Percentiles rank a stretch among this genome's conserved stretches.
These are phyloP conservation scores for Kwoniella sp. DNA, from an alignment of 768 basidiomycete genomes.

Conservation along the genomic window DNA sequence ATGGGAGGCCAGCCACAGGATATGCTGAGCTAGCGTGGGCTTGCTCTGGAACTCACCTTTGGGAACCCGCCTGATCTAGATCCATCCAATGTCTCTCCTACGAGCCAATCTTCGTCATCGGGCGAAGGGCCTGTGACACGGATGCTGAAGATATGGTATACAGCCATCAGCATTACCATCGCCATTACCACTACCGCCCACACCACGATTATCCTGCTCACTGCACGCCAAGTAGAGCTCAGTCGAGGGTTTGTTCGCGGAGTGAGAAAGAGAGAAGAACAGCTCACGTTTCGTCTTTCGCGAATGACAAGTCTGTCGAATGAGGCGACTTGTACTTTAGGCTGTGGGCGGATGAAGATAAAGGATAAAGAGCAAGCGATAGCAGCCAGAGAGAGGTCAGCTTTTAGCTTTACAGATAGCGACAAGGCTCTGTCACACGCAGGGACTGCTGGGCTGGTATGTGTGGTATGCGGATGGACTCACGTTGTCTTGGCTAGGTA, in stretches of 20 bases:
- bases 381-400: no score
- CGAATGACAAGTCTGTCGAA: conserved; percentile 54
- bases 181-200: no score
- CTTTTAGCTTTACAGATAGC: no score
- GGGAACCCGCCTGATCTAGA: conserved; percentile 52
- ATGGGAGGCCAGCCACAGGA: no score
- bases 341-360: conserved; percentile 15
- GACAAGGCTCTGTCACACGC: no score
- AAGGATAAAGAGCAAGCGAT: no score
- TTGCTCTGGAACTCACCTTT: conserved; percentile 34
- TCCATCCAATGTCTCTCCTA: conserved; percentile 53
- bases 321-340: conserved; percentile 55
- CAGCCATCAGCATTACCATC: background rate
- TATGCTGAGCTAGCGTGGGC: no score
- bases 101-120: conserved; percentile 55
- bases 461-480: no score
- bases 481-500: conserved; percentile 53
- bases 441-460: no score
- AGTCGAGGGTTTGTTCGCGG: conserved; percentile 1
- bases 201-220: no score
- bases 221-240: background rate
- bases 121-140: conserved; percentile 50
- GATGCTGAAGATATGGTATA: conserved; percentile 31
- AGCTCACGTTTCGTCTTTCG: conserved; percentile 54
- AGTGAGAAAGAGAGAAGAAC: no score